Evolutionary conservation across 768 basidiomycete species (phyloP).

Genomic region (Dictyophora rubrovolvata): DNA sequence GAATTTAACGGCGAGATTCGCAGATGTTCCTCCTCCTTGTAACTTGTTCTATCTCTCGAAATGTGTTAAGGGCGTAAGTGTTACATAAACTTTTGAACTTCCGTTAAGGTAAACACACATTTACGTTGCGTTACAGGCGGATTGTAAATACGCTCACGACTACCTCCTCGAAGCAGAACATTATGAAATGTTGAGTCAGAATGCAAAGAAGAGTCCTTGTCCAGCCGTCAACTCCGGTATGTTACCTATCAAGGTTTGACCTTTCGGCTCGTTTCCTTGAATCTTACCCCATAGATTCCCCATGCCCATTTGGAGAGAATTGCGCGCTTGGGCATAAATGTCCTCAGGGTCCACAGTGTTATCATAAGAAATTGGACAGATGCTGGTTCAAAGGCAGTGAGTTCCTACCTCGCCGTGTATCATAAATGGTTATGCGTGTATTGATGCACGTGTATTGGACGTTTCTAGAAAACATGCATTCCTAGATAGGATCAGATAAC

Average conservation of each 20-base stretch:
- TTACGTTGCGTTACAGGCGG: constrained; percentile 20
- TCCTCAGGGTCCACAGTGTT: constrained; percentile 64
- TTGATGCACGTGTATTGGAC: constrained; percentile 4
- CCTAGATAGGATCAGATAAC: neutral
- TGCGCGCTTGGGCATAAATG: constrained; percentile 84
- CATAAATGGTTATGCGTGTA: neutral
- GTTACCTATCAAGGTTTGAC: constrained; percentile 9
- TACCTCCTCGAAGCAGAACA: constrained; percentile 65
- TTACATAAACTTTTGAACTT: neutral
- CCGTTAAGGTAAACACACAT: neutral
- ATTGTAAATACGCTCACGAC: constrained; percentile 80
- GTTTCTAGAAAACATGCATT: neutral
- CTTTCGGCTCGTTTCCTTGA: neutral
- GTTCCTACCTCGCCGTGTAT: constrained; percentile 11
- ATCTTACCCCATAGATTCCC: constrained; percentile 35
- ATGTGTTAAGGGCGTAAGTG: constrained; percentile 58
- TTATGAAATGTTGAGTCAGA: constrained; percentile 55
- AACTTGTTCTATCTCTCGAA: constrained; percentile 78
- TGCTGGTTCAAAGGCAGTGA: constrained; percentile 79
- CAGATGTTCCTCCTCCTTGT: constrained; percentile 77
- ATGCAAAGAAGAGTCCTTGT: constrained; percentile 80
- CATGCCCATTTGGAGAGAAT: constrained; percentile 62
- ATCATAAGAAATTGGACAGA: constrained; percentile 36
- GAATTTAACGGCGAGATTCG: constrained; percentile 2
- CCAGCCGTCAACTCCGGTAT: constrained; percentile 73